phyloP scores from a whole-genome alignment of 2,329 filamentous ascomycete genomes.

The Exophiala aquamarina region DNA sequence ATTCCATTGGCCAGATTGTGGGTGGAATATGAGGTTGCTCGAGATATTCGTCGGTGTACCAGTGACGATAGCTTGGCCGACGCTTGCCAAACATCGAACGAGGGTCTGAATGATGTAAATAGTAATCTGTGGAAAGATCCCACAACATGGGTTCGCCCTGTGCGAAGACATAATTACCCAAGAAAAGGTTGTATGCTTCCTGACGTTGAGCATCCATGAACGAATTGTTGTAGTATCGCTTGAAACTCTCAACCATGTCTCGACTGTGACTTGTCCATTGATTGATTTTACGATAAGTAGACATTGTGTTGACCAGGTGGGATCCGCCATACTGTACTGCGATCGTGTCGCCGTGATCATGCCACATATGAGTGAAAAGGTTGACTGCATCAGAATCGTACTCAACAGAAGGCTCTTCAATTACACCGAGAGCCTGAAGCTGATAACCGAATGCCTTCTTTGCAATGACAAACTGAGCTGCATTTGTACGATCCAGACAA shows the following conservation, averaged over 20 bases:
- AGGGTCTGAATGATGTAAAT: slow-evolving; percentile 87
- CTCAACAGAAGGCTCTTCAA: slow-evolving; percentile 73
- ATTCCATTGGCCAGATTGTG: slow-evolving; percentile 37
- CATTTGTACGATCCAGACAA: slow-evolving; percentile 94
- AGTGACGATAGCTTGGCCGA: slow-evolving; percentile 76
- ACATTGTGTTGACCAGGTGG: slow-evolving; percentile 98
- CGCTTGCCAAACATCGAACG: slow-evolving; percentile 66
- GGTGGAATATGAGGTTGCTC: slow-evolving; percentile 61
- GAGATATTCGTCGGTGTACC: slow-evolving; percentile 77
- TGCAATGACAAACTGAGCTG: slow-evolving; percentile 95
- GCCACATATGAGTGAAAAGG: slow-evolving; percentile 96
- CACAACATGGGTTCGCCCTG: slow-evolving; percentile 93
- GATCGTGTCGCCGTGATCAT: slow-evolving; percentile 96
- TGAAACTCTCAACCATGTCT: slow-evolving; percentile 99
- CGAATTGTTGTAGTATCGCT: slow-evolving; percentile 97
- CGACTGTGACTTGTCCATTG: slow-evolving; percentile 97
- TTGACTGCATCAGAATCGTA: slow-evolving; percentile 97
- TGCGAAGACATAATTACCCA: slow-evolving; percentile 90
- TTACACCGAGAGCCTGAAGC: slow-evolving; percentile 84
- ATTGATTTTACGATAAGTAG: slow-evolving; percentile 97
- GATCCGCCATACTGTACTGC: slow-evolving; percentile 97
- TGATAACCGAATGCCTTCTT: slow-evolving; percentile 92
- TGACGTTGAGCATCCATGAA: slow-evolving; percentile 97
- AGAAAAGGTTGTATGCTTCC: slow-evolving; percentile 95
- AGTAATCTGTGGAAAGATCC: slow-evolving; percentile 94